Evolutionary conservation across 805 yeast genomes (phyloP).

Genomic region (Candida peoriensis): DNA sequence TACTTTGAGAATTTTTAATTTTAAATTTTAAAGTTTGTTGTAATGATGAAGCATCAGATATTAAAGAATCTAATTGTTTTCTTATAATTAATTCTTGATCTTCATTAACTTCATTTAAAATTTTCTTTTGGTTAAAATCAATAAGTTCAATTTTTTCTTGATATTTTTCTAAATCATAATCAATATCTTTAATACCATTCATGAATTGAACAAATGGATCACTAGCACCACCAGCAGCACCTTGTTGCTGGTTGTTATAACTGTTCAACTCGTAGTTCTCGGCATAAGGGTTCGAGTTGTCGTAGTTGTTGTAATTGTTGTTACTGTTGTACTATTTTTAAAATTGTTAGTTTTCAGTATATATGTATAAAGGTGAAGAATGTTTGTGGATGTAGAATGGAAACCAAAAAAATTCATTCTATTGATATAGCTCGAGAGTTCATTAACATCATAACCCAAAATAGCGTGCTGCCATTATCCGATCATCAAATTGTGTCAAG

Average conservation of each 20-base stretch:
- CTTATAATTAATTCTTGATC: constrained; percentile 65
- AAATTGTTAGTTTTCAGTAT: constrained; percentile 3
- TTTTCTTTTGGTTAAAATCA: constrained; percentile 62
- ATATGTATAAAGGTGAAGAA: constrained; percentile 1
- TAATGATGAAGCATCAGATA: constrained; percentile 72
- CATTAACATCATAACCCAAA: no score
- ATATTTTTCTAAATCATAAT: constrained; percentile 65
- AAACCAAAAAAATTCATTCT: no score
- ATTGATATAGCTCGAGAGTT: no score
- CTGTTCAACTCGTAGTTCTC: constrained; percentile 19
- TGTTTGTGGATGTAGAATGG: background rate
- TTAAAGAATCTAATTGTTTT: constrained; percentile 70
- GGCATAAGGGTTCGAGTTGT: constrained; percentile 23
- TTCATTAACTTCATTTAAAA: constrained; percentile 68
- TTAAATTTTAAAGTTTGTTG: constrained; percentile 71
- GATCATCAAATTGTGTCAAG: no score
- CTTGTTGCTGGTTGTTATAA: constrained; percentile 11
- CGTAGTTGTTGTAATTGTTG: constrained; percentile 15
- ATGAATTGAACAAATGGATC: constrained; percentile 63
- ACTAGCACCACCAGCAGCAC: constrained; percentile 18
- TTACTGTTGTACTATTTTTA: constrained; percentile 1
- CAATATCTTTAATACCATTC: constrained; percentile 62
- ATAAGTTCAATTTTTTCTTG: constrained; percentile 64
- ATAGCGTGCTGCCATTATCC: no score
- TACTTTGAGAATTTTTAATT: constrained; percentile 71